Percentiles rank a stretch among this genome's conserved stretches.
These are phyloP conservation scores for Xylaria sp. DNA, from an alignment of 2,329 filamentous ascomycete species.

Conservation along the genomic window DNA sequence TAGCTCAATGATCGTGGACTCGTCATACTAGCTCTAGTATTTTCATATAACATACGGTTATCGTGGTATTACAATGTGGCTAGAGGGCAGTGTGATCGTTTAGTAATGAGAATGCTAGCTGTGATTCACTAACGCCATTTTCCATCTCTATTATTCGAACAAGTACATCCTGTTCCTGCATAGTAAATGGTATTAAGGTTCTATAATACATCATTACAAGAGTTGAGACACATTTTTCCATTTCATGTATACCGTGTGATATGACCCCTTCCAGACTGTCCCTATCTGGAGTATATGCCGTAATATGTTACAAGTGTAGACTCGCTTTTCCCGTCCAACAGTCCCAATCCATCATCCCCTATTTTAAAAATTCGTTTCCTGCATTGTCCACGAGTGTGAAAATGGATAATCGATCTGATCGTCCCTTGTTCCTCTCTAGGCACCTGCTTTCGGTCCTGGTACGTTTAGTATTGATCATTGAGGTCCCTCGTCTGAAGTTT, in stretches of 20 bases:
- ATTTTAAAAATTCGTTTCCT: background rate
- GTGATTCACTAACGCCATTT: background rate
- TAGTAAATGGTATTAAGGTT: slow-evolving; percentile 26
- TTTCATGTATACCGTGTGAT: slow-evolving; percentile 24
- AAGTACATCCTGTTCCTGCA: background rate
- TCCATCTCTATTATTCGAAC: background rate
- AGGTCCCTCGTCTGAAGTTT: slow-evolving; percentile 6
- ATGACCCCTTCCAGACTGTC: slow-evolving; percentile 8
- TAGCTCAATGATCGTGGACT: background rate
- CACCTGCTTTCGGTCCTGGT: background rate
- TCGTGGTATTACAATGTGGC: background rate
- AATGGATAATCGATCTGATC: background rate
- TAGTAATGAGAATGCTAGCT: background rate
- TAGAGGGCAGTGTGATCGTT: background rate
- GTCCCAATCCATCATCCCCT: background rate
- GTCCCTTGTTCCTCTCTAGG: background rate
- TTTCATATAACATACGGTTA: background rate
- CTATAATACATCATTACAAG: slow-evolving; percentile 32
- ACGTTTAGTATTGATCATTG: too few relatives aligned
- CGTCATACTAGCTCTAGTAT: background rate
- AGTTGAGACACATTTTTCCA: slow-evolving; percentile 15
- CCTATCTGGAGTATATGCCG: background rate
- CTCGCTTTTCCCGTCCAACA: background rate
- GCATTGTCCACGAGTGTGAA: background rate
- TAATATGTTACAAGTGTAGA: slow-evolving; percentile 23